Conservation (phyloP, 1,284 basidiomycete genomes). For the Rhodotorula sp. region DNA sequence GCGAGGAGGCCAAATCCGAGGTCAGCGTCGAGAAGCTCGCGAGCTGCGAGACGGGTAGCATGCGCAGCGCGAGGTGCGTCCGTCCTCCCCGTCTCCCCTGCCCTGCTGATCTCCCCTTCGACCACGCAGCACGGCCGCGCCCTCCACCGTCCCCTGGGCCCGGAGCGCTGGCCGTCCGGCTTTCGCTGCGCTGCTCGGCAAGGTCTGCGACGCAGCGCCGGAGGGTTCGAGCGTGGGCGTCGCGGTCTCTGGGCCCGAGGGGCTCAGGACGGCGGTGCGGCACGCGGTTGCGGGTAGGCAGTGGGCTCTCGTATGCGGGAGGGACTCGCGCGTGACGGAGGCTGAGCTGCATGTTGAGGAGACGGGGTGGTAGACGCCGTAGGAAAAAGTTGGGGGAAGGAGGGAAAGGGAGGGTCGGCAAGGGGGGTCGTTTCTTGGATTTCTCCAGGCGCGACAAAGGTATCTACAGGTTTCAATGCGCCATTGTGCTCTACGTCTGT, state of each 20-base stretch:
- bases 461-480: too few species aligned
- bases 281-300: slow-evolving; percentile 53
- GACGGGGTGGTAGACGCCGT: too few species aligned
- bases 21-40: slow-evolving; percentile 14
- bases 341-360: slow-evolving; percentile 43
- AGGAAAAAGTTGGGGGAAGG: too few species aligned
- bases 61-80: not conserved
- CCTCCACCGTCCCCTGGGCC: slow-evolving; percentile 6
- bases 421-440: too few species aligned
- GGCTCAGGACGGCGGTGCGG: slow-evolving; percentile 52
- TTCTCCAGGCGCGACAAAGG: too few species aligned
- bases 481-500: too few species aligned
- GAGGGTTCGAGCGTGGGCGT: slow-evolving; percentile 18
- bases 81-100: too few species aligned
- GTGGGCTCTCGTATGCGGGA: slow-evolving; percentile 44
- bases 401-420: too few species aligned
- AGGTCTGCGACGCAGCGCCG: slow-evolving; percentile 2
- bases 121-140: not conserved
- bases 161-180: too few species aligned
- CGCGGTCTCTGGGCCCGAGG: slow-evolving; percentile 51
- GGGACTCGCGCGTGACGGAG: slow-evolving; percentile 24
- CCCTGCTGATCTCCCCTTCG: not conserved
- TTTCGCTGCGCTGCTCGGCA: slow-evolving; percentile 6
- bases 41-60: not conserved
- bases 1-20: not conserved